phyloP scores from a whole-genome alignment of 805 yeast genomes.

The Yamadazyma philogaea region DNA sequence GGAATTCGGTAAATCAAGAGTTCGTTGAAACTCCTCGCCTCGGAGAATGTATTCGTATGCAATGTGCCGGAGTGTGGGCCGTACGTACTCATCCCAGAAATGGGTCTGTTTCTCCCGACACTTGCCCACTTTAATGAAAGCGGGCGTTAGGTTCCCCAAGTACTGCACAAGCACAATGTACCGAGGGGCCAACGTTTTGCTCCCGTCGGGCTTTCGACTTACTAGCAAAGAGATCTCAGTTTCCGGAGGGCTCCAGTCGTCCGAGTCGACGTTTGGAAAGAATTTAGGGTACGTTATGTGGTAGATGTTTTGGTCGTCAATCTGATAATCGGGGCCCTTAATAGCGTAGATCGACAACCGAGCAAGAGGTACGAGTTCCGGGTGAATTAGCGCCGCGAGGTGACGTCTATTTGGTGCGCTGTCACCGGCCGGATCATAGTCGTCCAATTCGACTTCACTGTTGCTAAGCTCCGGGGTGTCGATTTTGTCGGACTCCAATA shows the following conservation, averaged over 20 bases:
- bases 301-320: conserved; percentile 41
- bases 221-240: neutral
- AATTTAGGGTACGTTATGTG: conserved; percentile 45
- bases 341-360: conserved; percentile 40
- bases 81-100: conserved; percentile 28
- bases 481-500: neutral
- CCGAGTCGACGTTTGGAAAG: conserved; percentile 41
- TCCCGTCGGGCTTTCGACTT: neutral
- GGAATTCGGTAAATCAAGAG: neutral
- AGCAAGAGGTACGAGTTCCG: conserved; percentile 32
- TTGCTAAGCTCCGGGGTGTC: neutral
- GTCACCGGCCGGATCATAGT: neutral
- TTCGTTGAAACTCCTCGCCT: neutral
- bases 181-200: neutral
- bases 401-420: neutral
- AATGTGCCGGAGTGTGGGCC: conserved; percentile 29
- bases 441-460: neutral
- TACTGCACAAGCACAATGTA: conserved; percentile 1
- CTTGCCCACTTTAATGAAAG: conserved; percentile 2
- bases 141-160: neutral
- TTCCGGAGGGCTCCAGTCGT: conserved; percentile 35
- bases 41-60: conserved; percentile 26
- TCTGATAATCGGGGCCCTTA: conserved; percentile 36
- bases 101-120: conserved; percentile 11
- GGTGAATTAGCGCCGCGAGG: conserved; percentile 27